Evolutionary conservation across 177 flowering plant genomes (phyloP).

Genomic region (Vitis hybrid): DNA sequence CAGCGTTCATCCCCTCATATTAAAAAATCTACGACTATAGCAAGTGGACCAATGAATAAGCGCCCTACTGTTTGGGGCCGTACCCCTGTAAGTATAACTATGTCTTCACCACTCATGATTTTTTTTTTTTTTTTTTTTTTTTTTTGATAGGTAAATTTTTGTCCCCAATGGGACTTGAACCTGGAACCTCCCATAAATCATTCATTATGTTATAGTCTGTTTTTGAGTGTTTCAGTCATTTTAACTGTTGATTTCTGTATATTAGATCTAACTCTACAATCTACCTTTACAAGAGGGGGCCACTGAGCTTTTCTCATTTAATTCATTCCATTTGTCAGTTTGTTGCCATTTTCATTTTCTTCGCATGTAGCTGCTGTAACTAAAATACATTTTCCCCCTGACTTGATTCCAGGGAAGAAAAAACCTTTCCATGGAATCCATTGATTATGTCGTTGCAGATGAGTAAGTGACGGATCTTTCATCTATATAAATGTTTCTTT

Average conservation of each 20-base stretch:
- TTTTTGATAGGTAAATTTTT: neutral
- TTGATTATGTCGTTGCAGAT: constrained; percentile 57
- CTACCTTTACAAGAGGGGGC: too few relatives aligned
- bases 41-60: constrained; percentile 27
- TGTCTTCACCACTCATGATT: neutral
- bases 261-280: too few relatives aligned
- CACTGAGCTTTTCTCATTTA: too few relatives aligned
- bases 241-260: too few relatives aligned
- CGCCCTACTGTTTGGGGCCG: constrained; percentile 65
- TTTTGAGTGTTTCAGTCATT: too few relatives aligned
- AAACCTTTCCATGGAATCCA: constrained; percentile 83
- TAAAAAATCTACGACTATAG: constrained; percentile 27
- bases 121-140: neutral
- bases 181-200: too few relatives aligned
- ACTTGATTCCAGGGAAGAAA: constrained; percentile 60
- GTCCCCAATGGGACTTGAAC: too few relatives aligned
- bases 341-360: neutral
- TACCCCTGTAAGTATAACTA: constrained; percentile 61
- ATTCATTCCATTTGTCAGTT: too few relatives aligned
- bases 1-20: constrained; percentile 21
- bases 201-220: too few relatives aligned
- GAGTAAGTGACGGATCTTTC: constrained; percentile 61
- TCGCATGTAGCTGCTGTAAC: neutral
- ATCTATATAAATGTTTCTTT: neutral
- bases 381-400: neutral